Base-by-base conservation (phyloP, 495 filamentous ascomycete genomes). In the Podospora pseudocomata region DNA sequence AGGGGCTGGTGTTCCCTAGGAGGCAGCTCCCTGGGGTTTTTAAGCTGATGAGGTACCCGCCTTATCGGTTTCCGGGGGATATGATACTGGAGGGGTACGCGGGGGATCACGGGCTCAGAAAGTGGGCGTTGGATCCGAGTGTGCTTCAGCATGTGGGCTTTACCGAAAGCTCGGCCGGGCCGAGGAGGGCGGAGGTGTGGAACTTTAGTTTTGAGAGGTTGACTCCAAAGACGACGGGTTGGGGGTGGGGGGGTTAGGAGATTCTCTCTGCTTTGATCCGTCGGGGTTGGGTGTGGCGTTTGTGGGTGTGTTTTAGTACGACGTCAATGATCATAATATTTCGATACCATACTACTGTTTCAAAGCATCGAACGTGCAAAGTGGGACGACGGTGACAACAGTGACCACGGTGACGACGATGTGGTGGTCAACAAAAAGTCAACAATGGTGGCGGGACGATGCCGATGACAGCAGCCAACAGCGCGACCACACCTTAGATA, bases 111-210 rank as follows among this genome's bases (percentile, higher is more conserved):
- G 68, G 75, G 4, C 60, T 67, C n/a, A 32, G 74, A 70, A 77
- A 84, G n/a, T 86, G 80, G 83, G 84, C 82, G 5, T 60, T 84
- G 32, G 83, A 80, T 1, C 86, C 85, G 1, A 81, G 77, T 68
- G 69, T 86, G 20, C 71, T 88, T 28, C 85, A 86, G 71, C 86
- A 86, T 75, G 77, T 85, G 26, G 84, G 83, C 18, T 57, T 71
- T 18, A 78, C 68, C 23, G 65, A 67, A n/a, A 64, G 58, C 4
- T 70, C 68, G 53, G 68, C 56, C 3, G 64, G 73, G 80, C 78
- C 66, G 74, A 74, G 19, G 79, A 80, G 62, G 68, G 68, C 74
- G 13, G 77, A 74, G 60, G 73, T 80, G 18, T 84, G 80, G 78
- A 82, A 79, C 72, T 82, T 81, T 72, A 72, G 56, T 53, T 83